Evolutionary conservation across 352 stramenopile genomes (phyloP), one percentile per base, ranked within the genome.

Genomic region (Phytophthora capsici): DNA sequence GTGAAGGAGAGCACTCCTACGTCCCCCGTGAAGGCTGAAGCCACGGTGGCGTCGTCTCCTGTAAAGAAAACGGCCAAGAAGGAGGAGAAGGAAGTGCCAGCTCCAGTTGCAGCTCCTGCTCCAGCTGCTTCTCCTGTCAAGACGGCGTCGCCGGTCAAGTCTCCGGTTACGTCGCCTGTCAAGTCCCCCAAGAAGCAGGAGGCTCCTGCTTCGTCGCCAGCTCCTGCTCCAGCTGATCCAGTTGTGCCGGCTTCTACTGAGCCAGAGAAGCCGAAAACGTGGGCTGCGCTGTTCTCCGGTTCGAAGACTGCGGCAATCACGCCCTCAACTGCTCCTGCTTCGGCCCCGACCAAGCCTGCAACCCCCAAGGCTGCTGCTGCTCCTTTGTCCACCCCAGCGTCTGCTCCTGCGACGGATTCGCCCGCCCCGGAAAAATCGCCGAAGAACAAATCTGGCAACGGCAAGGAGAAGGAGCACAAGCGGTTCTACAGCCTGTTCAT

Each of bases 401-500:
- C 71, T 28, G 32, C 74, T 41, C 45, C 71, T 8, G 32, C 62
- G 20, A 17, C 68, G 36, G 53, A 55, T 44, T 41, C 52, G 0
- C 48, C 55, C 9, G 28, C 62, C 0, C 19, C 66, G 3, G 55
- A 79, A n/a, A 66, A 65, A 20, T 80, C 66, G 30, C 64, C 73
- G 1, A 92, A 90, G 77, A 84, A 85, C 63, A 81, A 79, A 63
- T 26, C 73, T 19, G 63, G 74, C 53, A 73, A 63, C 20, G 59
- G 50, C 26, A 75, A 78, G 57, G 66, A 73, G 19, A 75, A 75
- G 43, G 71, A 75, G 23, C 49, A 73, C 55, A 75, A 75, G 66
- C 73, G 74, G 26, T 60, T 78, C 23, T 73, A 71, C 61, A 95
- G 88, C 57, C 48, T 96, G 26, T 94, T 88, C 65, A 91, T 96